Conservation (phyloP, 139 green algal genomes). For the Closterium sp. region DNA sequence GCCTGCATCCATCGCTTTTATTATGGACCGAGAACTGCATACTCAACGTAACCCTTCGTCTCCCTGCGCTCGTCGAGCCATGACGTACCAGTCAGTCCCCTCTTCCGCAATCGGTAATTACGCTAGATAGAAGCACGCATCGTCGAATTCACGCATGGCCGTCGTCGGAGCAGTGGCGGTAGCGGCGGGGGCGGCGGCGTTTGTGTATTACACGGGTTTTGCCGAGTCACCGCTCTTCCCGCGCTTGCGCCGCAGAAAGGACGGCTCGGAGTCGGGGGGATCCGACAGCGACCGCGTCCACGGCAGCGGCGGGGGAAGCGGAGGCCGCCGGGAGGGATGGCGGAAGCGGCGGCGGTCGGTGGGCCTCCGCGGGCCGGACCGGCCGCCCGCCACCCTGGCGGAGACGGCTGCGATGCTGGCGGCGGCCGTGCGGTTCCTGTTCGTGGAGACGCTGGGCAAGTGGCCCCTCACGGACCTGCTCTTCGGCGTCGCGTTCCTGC, state of each 20-base stretch:
- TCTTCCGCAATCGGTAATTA: neutral
- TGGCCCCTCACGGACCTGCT: slow-evolving; percentile 46
- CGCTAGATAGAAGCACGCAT: neutral
- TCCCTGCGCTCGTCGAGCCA: no score
- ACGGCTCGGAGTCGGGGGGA: neutral
- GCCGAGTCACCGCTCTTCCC: neutral
- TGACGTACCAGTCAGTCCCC: no score
- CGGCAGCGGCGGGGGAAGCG: neutral
- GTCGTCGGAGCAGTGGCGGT: neutral
- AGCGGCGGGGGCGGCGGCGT: neutral
- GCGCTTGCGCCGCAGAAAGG: neutral
- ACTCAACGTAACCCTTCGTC: no score
- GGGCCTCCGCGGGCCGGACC: neutral
- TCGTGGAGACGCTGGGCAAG: slow-evolving; percentile 47
- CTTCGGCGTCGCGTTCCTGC: slow-evolving; percentile 41
- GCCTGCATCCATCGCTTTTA: no score
- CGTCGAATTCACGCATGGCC: neutral
- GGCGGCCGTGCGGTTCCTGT: slow-evolving; percentile 41
- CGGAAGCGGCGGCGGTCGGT: neutral
- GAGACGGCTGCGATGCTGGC: slow-evolving; percentile 39
- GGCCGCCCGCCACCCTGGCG: slow-evolving; percentile 22
- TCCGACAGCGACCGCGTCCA: slow-evolving; percentile 7
- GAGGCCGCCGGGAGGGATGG: neutral
- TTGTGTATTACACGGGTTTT: neutral
- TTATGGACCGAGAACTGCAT: no score